Conservation (phyloP, 805 yeast genomes). For the Metschnikowia sp. region DNA sequence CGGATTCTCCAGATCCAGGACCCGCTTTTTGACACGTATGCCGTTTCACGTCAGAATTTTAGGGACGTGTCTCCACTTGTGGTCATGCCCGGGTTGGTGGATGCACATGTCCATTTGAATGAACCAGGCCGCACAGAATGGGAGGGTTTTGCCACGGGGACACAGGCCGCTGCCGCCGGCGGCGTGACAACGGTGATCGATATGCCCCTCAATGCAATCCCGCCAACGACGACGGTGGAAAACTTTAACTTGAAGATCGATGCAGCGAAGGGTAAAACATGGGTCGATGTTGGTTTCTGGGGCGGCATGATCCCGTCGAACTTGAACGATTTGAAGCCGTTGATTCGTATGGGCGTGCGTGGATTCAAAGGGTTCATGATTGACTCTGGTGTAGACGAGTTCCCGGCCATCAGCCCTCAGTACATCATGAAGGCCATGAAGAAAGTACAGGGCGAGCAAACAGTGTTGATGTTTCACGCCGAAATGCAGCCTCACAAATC, state of each 20-base stretch:
- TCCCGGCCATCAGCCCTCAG: constrained; percentile 70
- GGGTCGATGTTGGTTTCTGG: constrained; percentile 96
- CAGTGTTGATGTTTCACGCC: constrained; percentile 89
- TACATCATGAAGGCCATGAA: constrained; percentile 69
- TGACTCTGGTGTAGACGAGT: constrained; percentile 95
- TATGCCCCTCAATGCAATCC: constrained; percentile 95
- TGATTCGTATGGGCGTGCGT: constrained; percentile 81
- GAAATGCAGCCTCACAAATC: constrained; percentile 59
- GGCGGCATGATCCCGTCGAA: constrained; percentile 90
- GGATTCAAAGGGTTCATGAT: constrained; percentile 93
- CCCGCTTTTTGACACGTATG: constrained; percentile 39
- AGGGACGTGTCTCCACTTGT: constrained; percentile 59
- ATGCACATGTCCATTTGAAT: constrained; percentile 89
- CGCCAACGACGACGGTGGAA: constrained; percentile 85
- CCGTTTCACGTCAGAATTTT: constrained; percentile 40
- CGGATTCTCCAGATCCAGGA: constrained; percentile 36
- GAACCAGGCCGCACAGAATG: constrained; percentile 98
- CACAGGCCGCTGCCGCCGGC: constrained; percentile 91
- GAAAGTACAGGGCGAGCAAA: constrained; percentile 55
- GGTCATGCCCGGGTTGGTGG: constrained; percentile 88
- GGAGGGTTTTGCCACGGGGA: constrained; percentile 98
- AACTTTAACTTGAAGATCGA: constrained; percentile 70
- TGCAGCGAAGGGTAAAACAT: constrained; percentile 78
- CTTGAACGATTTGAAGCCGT: constrained; percentile 62
- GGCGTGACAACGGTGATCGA: constrained; percentile 95